phyloP scores from a whole-genome alignment of 768 basidiomycete species.

The Russula sp. region DNA sequence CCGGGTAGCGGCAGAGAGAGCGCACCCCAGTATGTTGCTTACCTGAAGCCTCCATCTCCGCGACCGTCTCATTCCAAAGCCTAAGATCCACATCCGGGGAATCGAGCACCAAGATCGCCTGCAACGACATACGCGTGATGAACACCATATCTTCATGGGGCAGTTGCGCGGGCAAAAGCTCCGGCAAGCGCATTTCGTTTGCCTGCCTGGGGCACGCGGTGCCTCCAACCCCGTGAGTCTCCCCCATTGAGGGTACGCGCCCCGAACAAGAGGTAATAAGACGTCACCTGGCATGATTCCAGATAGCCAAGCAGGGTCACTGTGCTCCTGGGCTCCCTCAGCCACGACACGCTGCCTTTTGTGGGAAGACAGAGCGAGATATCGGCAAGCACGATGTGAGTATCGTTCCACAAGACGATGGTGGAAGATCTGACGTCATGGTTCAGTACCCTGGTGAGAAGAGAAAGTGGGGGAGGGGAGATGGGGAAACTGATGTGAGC shows the following conservation, averaged over 20 bases:
- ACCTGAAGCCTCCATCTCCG: conserved; percentile 22
- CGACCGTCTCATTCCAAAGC: conserved; percentile 19
- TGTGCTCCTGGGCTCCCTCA: conserved; percentile 14
- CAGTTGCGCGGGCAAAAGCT: conserved; percentile 2
- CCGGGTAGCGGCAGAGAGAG: not conserved
- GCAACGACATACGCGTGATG: conserved; percentile 13
- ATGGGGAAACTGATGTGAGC: not conserved
- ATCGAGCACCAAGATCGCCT: conserved; percentile 21
- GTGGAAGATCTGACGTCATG: conserved; percentile 17
- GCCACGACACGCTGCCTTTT: conserved; percentile 13
- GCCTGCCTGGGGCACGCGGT: not conserved
- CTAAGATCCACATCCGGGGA: conserved; percentile 19
- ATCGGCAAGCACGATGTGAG: conserved; percentile 13
- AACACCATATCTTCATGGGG: conserved; percentile 5
- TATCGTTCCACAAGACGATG: conserved; percentile 17
- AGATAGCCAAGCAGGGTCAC: conserved; percentile 21
- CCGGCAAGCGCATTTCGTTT: not conserved
- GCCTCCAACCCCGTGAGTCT: not conserved
- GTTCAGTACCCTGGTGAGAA: conserved; percentile 14
- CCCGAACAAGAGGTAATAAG: not conserved
- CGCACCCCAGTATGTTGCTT: not conserved
- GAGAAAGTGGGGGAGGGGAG: not conserved
- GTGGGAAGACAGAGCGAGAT: conserved; percentile 19
- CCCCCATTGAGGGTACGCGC: not conserved
- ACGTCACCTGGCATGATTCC: conserved; percentile 13